Base-by-base conservation (phyloP, 306 rosid species). In the Delonix regia region DNA sequence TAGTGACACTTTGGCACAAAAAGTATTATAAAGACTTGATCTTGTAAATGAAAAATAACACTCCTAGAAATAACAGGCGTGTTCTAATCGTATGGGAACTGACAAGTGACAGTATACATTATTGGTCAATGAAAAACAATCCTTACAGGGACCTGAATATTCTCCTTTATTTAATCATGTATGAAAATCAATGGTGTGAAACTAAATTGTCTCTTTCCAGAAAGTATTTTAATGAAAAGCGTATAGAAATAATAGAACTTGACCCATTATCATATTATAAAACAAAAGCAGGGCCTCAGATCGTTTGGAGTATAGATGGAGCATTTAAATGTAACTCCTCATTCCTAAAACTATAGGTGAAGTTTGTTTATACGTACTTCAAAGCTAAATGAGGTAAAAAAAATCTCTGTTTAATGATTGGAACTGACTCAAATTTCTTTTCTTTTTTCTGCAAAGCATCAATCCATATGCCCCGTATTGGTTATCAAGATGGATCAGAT, bases 381-480 rank as follows among this genome's bases (percentile, higher is more conserved):
- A 52, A 53, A 14, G 14, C 24, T 63, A 28, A 73, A 85, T 38
- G 44, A 52, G 30, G 30, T 11, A 30, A 21, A 65, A 60, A 27
- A 22, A 28, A 25, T 78, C 42, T 53, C 10, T 13, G 44, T 30
- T 48, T 75, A 6, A 8, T 27, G 27, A 41, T 44, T 80, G 27
- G 51, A 75, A 49, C 51, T 27, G 0, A 53, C 73, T 75, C 21
- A 15, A 38, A 3, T n/a, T 49, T 80, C 9, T 30, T 52, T 24
- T 76, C 16, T 69, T 61, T 42, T 66, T 77, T 69, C 47, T 51
- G 9, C 59, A 63, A 76, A 94, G 99, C 99, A 57, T 92, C 95
- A 56, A 89, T 94, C 62, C 99, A 91, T 88, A 92, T 94, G 97
- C 97, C 99, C 9, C 94, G 97, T 14, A 89, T 94, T 76, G 97